These are phyloP conservation scores for Aspergillus ibericus DNA, from an alignment of 2,329 filamentous ascomycete genomes.

Conservation along the genomic window DNA sequence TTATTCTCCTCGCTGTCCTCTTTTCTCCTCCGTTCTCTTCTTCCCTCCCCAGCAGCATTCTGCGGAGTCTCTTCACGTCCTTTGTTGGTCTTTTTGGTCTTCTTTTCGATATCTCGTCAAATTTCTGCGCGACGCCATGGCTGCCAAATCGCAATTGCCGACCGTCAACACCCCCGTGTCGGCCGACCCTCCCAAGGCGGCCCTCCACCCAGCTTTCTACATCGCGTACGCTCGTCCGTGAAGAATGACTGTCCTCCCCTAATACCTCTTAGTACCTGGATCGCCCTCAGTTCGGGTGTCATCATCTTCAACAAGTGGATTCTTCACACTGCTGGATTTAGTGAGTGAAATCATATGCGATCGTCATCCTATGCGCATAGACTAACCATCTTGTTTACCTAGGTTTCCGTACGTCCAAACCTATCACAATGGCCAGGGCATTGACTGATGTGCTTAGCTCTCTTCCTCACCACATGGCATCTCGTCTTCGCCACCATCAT, in stretches of 20 bases:
- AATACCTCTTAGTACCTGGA: constrained; percentile 69
- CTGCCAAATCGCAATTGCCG: constrained; percentile 1
- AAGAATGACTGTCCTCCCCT: background rate
- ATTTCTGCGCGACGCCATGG: background rate
- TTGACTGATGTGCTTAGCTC: constrained; percentile 33
- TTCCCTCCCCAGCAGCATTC: background rate
- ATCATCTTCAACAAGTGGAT: constrained; percentile 99
- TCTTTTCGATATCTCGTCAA: too few relatives aligned
- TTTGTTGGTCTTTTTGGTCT: background rate
- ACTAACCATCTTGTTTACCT: constrained; percentile 15
- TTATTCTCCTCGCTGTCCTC: background rate
- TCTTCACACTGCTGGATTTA: constrained; percentile 77
- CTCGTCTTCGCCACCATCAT: constrained; percentile 86
- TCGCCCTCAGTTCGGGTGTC: constrained; percentile 83
- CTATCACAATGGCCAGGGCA: background rate
- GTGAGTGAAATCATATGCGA: constrained; percentile 51
- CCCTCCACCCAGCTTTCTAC: constrained; percentile 32
- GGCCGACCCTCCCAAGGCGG: constrained; percentile 5
- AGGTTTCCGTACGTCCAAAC: constrained; percentile 47
- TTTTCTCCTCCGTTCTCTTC: background rate
- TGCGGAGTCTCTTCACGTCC: background rate
- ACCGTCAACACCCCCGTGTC: constrained; percentile 6
- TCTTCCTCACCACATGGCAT: constrained; percentile 89
- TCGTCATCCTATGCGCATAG: background rate
- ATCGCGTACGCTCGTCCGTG: constrained; percentile 24